A percentile compares a stretch with the other conserved stretches of the same genome.
These are phyloP conservation scores for Grammothele lineata DNA, from an alignment of 768 basidiomycete species.

Conservation along the genomic window DNA sequence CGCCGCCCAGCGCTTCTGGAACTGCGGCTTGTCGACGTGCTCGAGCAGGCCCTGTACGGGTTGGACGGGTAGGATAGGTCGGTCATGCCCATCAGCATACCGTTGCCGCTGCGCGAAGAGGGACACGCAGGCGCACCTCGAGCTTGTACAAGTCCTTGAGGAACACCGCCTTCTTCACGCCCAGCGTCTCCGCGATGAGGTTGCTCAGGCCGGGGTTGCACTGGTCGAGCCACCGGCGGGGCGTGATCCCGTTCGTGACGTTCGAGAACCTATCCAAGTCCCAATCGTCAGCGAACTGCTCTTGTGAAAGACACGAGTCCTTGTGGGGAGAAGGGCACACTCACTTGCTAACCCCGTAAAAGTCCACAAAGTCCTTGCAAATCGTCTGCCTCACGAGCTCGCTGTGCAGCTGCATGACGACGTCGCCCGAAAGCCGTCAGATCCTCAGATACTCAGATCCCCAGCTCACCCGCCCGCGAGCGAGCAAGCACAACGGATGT, in stretches of 20 bases:
- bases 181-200: conserved; percentile 81
- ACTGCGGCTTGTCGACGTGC: conserved; percentile 64
- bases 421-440: background rate
- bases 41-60: conserved; percentile 51
- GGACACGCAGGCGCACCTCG: conserved; percentile 28
- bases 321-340: too few relatives aligned
- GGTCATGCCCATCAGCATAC: too few relatives aligned
- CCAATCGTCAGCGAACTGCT: conserved; percentile 92
- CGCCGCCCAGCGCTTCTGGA: conserved; percentile 76
- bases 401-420: conserved; percentile 74
- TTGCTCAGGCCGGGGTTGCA: conserved; percentile 87
- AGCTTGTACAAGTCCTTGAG: conserved; percentile 79
- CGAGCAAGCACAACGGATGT: background rate
- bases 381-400: conserved; percentile 83
- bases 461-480: too few relatives aligned
- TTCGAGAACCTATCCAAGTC: conserved; percentile 87
- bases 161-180: conserved; percentile 73
- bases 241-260: conserved; percentile 96
- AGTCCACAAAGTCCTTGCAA: conserved; percentile 90
- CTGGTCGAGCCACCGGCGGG: conserved; percentile 88
- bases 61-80: too few relatives aligned
- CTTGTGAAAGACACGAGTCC: too few relatives aligned
- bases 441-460: too few relatives aligned
- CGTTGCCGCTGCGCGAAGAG: too few relatives aligned
- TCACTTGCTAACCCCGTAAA: conserved; percentile 87